A percentile compares a stretch with the other conserved stretches of the same genome.
phyloP scores from a whole-genome alignment of 768 basidiomycete species.

The Infundibulicybe gibba region DNA sequence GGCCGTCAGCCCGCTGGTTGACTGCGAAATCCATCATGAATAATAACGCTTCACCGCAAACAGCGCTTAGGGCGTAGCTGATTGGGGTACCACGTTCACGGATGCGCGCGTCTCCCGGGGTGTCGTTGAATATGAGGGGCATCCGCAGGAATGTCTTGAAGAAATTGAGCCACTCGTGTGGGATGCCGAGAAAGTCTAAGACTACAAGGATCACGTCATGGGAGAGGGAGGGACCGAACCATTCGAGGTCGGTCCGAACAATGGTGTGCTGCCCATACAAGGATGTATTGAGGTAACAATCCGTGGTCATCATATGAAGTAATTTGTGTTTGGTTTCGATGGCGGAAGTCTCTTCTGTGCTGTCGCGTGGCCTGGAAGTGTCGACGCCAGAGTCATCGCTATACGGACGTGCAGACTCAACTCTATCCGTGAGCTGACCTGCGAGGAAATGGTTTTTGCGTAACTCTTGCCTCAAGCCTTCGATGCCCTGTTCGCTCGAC shows the following conservation, averaged over 20 bases:
- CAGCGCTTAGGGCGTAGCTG: constrained; percentile 33
- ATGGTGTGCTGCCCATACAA: constrained; percentile 29
- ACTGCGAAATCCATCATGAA: constrained; percentile 48
- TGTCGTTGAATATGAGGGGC: constrained; percentile 14
- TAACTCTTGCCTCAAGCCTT: constrained; percentile 17
- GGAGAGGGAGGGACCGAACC: constrained; percentile 39
- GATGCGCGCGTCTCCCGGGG: constrained; percentile 21
- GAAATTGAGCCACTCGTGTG: constrained; percentile 28
- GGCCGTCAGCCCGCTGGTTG: constrained; percentile 35
- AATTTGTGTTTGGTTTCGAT: constrained; percentile 32
- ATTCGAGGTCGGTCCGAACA: constrained; percentile 38
- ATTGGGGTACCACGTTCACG: constrained; percentile 41
- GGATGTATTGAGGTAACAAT: constrained; percentile 33
- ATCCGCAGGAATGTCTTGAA: constrained; percentile 13
- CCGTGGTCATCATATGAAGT: constrained; percentile 35
- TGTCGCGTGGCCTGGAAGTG: constrained; percentile 9
- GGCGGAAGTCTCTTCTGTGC: constrained; percentile 9
- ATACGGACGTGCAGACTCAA: constrained; percentile 3
- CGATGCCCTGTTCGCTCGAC: constrained; percentile 13
- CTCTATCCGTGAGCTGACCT: constrained; percentile 5
- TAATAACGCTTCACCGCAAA: constrained; percentile 37
- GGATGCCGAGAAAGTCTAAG: constrained; percentile 34
- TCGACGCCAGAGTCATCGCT: constrained; percentile 23
- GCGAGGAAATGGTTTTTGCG: constrained; percentile 24
- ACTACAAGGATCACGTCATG: constrained; percentile 35